These are phyloP conservation scores for Jackrogersella minutella DNA, from an alignment of 495 filamentous ascomycete species.

Conservation along the genomic window DNA sequence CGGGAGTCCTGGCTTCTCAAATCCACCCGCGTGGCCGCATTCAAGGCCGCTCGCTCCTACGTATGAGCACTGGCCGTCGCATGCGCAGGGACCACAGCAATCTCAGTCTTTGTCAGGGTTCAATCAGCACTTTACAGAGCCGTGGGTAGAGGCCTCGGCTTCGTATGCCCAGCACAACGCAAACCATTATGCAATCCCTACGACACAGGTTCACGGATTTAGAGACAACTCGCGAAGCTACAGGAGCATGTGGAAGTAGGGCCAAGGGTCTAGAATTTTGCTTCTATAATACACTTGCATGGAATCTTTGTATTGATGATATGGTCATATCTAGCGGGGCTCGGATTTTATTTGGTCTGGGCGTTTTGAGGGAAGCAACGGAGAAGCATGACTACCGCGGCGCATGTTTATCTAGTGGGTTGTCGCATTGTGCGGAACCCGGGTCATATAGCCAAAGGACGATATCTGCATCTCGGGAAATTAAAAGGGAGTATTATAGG, in stretches of 20 bases:
- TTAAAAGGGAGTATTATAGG: slow-evolving; percentile 11
- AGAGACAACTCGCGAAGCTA: slow-evolving; percentile 18
- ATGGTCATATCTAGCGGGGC: slow-evolving; percentile 11
- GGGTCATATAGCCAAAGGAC: slow-evolving; percentile 17
- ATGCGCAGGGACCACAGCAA: slow-evolving; percentile 17
- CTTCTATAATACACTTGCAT: slow-evolving; percentile 1
- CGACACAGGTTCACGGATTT: slow-evolving; percentile 30
- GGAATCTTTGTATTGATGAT: slow-evolving; percentile 21
- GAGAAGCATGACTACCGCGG: slow-evolving; percentile 27
- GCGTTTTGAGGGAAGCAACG: slow-evolving; percentile 28
- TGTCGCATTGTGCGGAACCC: slow-evolving; percentile 3
- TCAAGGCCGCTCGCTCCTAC: slow-evolving; percentile 15
- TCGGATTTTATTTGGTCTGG: slow-evolving; percentile 6
- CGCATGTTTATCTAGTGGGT: slow-evolving; percentile 20
- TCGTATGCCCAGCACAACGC: slow-evolving; percentile 18
- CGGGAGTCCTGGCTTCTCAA: slow-evolving; percentile 12
- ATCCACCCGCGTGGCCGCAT: slow-evolving; percentile 20
- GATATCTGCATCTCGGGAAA: slow-evolving; percentile 25
- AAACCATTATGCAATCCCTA: slow-evolving; percentile 27
- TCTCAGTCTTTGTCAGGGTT: slow-evolving; percentile 15
- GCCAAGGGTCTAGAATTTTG: background rate
- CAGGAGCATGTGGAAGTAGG: slow-evolving; percentile 37
- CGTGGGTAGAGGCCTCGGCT: slow-evolving; percentile 29
- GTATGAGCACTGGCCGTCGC: slow-evolving; percentile 16
- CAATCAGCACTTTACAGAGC: slow-evolving; percentile 13